phyloP scores from a whole-genome alignment of 1,284 basidiomycete species.

The Ceratobasidium sp. region DNA sequence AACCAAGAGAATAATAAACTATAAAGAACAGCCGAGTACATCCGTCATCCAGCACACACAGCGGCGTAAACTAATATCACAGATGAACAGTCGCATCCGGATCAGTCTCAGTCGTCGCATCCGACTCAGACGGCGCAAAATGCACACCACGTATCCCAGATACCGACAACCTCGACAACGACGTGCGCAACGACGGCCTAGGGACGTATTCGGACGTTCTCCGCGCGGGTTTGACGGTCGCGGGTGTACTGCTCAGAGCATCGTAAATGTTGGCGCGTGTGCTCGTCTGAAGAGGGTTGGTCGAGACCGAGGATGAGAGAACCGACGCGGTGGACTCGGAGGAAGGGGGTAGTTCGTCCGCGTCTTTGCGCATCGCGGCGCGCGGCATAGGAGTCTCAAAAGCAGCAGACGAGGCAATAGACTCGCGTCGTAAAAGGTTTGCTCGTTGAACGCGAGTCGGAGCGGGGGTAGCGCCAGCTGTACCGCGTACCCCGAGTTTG shows the following conservation, averaged over 20 bases:
- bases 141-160: conserved; percentile 36
- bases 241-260: conserved; percentile 25
- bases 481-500: conserved; percentile 71
- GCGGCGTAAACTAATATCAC: not conserved
- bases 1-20: too few species aligned
- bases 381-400: conserved; percentile 41
- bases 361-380: conserved; percentile 20
- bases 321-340: conserved; percentile 24
- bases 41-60: not conserved
- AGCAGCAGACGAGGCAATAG: conserved; percentile 28
- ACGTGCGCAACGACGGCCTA: conserved; percentile 19
- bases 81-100: conserved; percentile 8
- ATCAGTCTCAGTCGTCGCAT: conserved; percentile 5
- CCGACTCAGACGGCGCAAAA: conserved; percentile 36
- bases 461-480: conserved; percentile 72
- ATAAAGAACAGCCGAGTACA: too few species aligned
- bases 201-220: conserved; percentile 4
- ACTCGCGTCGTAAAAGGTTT: conserved; percentile 23
- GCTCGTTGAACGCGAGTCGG: conserved; percentile 50
- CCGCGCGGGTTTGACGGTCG: conserved; percentile 19
- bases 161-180: not conserved
- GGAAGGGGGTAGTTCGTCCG: not conserved
- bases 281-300: conserved; percentile 32
- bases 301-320: conserved; percentile 32
- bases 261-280: conserved; percentile 40